Evolutionary conservation across 176 grass and related monocot genomes (phyloP).

Genomic region (Lolium multiflorum): DNA sequence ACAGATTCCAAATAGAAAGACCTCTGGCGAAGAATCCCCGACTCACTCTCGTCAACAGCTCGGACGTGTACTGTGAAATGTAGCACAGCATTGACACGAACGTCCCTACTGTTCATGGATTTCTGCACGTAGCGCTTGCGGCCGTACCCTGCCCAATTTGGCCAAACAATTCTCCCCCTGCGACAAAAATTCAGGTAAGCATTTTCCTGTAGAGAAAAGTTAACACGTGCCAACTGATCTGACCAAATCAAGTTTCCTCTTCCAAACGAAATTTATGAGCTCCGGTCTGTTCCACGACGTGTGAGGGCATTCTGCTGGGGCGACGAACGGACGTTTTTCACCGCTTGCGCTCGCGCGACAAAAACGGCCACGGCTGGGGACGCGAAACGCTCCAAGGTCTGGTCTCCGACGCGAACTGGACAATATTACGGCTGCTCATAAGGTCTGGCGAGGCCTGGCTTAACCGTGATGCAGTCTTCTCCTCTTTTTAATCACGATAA

Average conservation of each 20-base stretch:
- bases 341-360: too few relatives aligned
- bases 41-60: too few relatives aligned
- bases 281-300: neutral
- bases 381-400: too few relatives aligned
- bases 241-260: neutral
- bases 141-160: neutral
- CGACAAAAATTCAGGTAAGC: neutral
- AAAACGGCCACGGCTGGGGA: too few relatives aligned
- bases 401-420: too few relatives aligned
- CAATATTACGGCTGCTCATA: too few relatives aligned
- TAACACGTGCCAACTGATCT: neutral
- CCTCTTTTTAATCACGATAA: too few relatives aligned
- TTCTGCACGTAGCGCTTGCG: neutral
- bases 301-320: too few relatives aligned
- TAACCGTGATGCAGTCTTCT: too few relatives aligned
- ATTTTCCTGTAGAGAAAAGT: neutral
- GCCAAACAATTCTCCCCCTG: neutral
- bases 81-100: neutral
- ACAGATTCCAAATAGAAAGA: too few relatives aligned
- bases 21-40: neutral
- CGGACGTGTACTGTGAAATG: neutral
- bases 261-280: neutral
- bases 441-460: too few relatives aligned
- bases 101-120: neutral
- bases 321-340: too few relatives aligned